Evolutionary conservation across 2,329 filamentous ascomycete genomes (phyloP), one percentile per base, ranked within the genome.

Genomic region (Ophiobolus disseminans): DNA sequence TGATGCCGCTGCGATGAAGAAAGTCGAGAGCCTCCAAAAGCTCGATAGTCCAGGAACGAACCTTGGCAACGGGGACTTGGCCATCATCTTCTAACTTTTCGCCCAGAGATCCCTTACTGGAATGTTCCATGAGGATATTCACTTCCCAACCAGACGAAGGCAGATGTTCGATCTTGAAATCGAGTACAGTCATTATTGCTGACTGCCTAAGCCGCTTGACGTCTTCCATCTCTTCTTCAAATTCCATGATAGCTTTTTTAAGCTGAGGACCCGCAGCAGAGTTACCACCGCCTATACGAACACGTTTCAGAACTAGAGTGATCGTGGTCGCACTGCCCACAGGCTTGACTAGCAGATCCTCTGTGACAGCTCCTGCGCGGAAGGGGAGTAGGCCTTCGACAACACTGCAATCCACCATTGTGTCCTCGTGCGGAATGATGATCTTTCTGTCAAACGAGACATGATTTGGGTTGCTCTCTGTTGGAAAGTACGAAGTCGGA

Each of bases 21-120:
- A 88, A 96, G 49, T 91, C 89, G 21, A 99, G 78, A 0, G 88
- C 94, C 74, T 97, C 91, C 20, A 99, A 82, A 14, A 99, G 80
- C 63, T 96, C 91, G 50, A 92, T 86, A n/a, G 91, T 94, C 88
- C 91, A 97, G 19, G 90, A 86, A 43, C 91, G 87, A 35, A 92
- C 86, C 68, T 87, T 92, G 55, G 84, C 83, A 41, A 89, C 82
- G 32, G 88, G 84, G 40, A 97, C 77, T 22, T 83, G 83, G 4
- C 89, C 90, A 32, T 91, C 85, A 51, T 93, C 83, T 47, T 93
- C 88, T 22, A 99, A 79, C 16, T 95, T 79, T 62, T 96, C 91
- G 21, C 87, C 84, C 11, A 99, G 76, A 0, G 92, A 90, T 0
- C 91, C 91, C 69, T 90, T 91, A 42, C 91, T 88, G 9, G 90